phyloP scores from a whole-genome alignment of 2,329 filamentous ascomycete genomes.

The Ramularia endophylla region DNA sequence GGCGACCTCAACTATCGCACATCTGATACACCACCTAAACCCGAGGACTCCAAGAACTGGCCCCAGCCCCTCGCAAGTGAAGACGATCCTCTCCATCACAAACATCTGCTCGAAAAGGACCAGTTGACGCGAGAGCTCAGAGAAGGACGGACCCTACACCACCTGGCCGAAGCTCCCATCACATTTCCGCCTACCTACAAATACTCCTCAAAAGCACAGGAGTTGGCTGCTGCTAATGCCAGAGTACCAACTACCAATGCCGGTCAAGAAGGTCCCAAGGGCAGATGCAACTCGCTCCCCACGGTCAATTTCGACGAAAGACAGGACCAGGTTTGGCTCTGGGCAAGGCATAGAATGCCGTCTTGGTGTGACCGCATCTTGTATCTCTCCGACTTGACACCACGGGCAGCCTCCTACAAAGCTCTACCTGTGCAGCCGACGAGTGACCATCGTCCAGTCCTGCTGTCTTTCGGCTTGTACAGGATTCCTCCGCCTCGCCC shows the following conservation, averaged over 20 bases:
- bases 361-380: conserved; percentile 92
- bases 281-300: conserved; percentile 30
- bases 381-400: conserved; percentile 48
- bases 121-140: conserved; percentile 69
- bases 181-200: conserved; percentile 93
- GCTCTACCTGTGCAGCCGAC: conserved; percentile 72
- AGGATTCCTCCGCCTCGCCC: conserved; percentile 29
- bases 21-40: conserved; percentile 55
- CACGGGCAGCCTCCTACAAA: conserved; percentile 58
- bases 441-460: conserved; percentile 84
- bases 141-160: conserved; percentile 68
- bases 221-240: conserved; percentile 23
- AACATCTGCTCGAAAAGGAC: conserved; percentile 63
- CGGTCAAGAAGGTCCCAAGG: conserved; percentile 17
- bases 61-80: conserved; percentile 52
- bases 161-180: conserved; percentile 67
- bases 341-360: conserved; percentile 78
- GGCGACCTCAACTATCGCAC: conserved; percentile 97
- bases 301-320: conserved; percentile 11
- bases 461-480: conserved; percentile 62
- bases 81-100: conserved; percentile 56
- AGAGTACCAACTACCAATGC: conserved; percentile 12
- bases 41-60: conserved; percentile 54
- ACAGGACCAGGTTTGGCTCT: conserved; percentile 37
- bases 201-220: conserved; percentile 50